Base-by-base conservation (phyloP, 805 yeast genomes). In the Yarrowia phangngaensis region DNA sequence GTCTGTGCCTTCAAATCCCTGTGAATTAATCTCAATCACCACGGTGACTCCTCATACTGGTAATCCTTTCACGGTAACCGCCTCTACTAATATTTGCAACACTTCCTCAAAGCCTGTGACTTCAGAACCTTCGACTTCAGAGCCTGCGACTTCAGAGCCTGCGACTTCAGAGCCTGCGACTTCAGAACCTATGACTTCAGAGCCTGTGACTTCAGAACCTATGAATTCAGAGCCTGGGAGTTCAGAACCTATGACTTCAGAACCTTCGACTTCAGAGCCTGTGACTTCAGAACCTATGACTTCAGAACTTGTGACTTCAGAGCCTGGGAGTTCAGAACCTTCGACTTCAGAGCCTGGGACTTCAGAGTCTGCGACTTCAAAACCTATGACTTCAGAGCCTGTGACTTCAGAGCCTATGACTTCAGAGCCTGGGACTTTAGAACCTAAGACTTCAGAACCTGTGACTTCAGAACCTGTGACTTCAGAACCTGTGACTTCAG, bases 121-220 rank as follows among this genome's bases (percentile, higher is more conserved):
- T 27, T n/a, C 30, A 13, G 30, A 15, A 3, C 38, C 38, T 9
- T 8, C 17, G 19, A 33, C 38, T 22, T 20, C 35, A 14, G 15
- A n/a, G n/a, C n/a, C n/a, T n/a, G n/a, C n/a, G n/a, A n/a, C n/a
- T n/a, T n/a, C n/a, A 11, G 35, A 32, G 24, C 20, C 36, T 15
- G n/a, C 38, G n/a, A n/a, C n/a, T n/a, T n/a, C 15, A 22, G 26
- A 20, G 22, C 17, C 36, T 8, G 15, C 40, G 6, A 32, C 20
- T 14, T 8, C 27, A 7, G 27, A 13, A 19, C 22, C 36, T 8
- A n/a, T 20, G 5, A 14, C 40, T 6, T 15, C 40, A 3, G 29
- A 34, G 11, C 40, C 40, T 22, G 40, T 15, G 19, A 22, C 40
- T 13, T 20, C 38, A n/a, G 20, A 24, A 8, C 26, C 22, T 8